Percentiles rank a stretch among this genome's conserved stretches.
phyloP scores from a whole-genome alignment of 192 early-diverging fungal genomes.

The Backusella westeae region DNA sequence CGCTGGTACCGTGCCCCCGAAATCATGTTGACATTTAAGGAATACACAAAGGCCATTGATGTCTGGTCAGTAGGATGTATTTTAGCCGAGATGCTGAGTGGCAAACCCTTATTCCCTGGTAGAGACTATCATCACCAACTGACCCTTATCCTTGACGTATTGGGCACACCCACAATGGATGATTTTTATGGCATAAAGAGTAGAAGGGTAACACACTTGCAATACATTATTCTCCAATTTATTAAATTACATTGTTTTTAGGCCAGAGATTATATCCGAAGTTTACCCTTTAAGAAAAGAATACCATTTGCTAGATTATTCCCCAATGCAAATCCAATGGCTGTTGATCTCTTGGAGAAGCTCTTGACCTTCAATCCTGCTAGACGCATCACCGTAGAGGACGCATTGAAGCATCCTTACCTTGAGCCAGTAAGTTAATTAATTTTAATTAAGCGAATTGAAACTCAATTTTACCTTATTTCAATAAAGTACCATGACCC shows the following conservation, averaged over 20 bases:
- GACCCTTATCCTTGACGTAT: constrained; percentile 89
- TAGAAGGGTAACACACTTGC: constrained; percentile 47
- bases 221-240: not conserved
- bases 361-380: constrained; percentile 90
- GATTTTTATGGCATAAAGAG: constrained; percentile 81
- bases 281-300: constrained; percentile 84
- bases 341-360: constrained; percentile 88
- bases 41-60: constrained; percentile 98
- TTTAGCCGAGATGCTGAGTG: constrained; percentile 78
- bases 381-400: constrained; percentile 89
- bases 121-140: constrained; percentile 96
- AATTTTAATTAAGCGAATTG: not conserved
- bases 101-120: constrained; percentile 80
- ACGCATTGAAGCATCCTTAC: constrained; percentile 93
- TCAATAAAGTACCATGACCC: constrained; percentile 60
- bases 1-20: constrained; percentile 95
- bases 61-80: constrained; percentile 93
- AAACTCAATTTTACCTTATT: not conserved
- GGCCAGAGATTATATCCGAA: constrained; percentile 90
- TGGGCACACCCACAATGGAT: constrained; percentile 95
- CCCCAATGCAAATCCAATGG: constrained; percentile 83
- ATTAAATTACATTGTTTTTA: constrained; percentile 20
- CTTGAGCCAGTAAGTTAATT: constrained; percentile 49
- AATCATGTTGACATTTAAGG: constrained; percentile 96
- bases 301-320: constrained; percentile 80